Base-by-base conservation (phyloP, 805 yeast genomes). In the Ogataea populi-albae region DNA sequence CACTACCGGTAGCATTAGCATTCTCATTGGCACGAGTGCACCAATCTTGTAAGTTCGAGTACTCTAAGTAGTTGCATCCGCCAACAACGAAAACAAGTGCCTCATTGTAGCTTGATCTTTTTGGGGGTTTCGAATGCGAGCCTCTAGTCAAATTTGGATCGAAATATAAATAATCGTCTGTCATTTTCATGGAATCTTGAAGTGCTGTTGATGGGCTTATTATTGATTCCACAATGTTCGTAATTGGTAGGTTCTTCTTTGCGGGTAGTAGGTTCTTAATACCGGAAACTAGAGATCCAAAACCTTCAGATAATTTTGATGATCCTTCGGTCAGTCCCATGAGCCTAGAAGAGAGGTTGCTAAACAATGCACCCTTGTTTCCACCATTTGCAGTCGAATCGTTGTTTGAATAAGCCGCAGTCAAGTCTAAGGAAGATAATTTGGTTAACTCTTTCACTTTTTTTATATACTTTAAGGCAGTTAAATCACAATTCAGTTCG, bases 31-130 rank as follows among this genome's bases (percentile, higher is more conserved):
- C 32, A 6, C 47, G 43, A 34, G 54, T 61, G 26, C 69, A 66
- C 94, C 96, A 89, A 59, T 89, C 96, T 60, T 86, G 95, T 54
- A 93, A 72, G 54, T 91, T 91, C 41, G 89, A 94, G 57, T 91
- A 93, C 64, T 93, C 99, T 44, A 86, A 65, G 57, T 88, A 93
- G 61, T 86, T 89, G 31, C 98, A 98, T 23, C 98, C 98, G 17
- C 98, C 99, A 37, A 93, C 89, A 34, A 89, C 86, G 59, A 93
- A 93, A 15, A 93, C 95, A 32, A 86, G 66, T 2, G 94, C 78
- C 47, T 87, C 93, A 40, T 78, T 79, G 59, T 86, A 87, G 8
- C 81, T 67, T 47, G 81, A 85, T 54, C 95, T 77, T 59, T 79
- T 83, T 24, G 97, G 97, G 23, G 89, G 91, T 50, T 83, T 79